Conservation (phyloP, 306 rosid species). For the Cicer arietinum region DNA sequence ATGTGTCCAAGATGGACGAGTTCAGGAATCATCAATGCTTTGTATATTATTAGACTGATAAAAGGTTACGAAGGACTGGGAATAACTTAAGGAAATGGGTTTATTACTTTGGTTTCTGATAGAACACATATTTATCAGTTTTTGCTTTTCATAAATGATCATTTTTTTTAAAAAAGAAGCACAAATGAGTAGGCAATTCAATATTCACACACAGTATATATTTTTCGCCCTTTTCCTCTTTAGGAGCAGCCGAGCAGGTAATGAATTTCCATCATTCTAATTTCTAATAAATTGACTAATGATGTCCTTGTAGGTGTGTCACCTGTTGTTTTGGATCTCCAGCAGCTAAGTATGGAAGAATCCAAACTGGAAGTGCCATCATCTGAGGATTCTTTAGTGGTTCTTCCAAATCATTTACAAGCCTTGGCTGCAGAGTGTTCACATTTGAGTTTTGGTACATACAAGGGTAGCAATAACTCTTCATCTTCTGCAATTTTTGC, state of each 20-base stretch:
- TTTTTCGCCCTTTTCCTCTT: neutral
- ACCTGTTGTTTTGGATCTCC: constrained; percentile 52
- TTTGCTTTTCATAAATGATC: neutral
- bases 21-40: too few relatives aligned
- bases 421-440: constrained; percentile 66
- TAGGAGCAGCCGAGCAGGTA: constrained; percentile 36
- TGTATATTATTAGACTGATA: too few relatives aligned
- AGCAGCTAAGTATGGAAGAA: constrained; percentile 50
- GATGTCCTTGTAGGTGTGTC: constrained; percentile 49
- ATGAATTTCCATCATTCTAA: constrained; percentile 33
- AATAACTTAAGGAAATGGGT: too few relatives aligned
- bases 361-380: constrained; percentile 37
- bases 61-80: too few relatives aligned
- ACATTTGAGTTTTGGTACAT: constrained; percentile 79
- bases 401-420: constrained; percentile 68
- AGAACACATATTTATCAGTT: too few relatives aligned
- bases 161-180: neutral
- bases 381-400: constrained; percentile 46
- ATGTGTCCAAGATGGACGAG: too few relatives aligned
- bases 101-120: too few relatives aligned
- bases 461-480: constrained; percentile 49
- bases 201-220: neutral
- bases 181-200: constrained; percentile 10
- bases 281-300: constrained; percentile 36
- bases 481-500: constrained; percentile 45